Percentiles rank a stretch among this genome's conserved stretches.
These are phyloP conservation scores for Colletotrichum sp. DNA, from an alignment of 2,329 filamentous ascomycete species.

Conservation along the genomic window DNA sequence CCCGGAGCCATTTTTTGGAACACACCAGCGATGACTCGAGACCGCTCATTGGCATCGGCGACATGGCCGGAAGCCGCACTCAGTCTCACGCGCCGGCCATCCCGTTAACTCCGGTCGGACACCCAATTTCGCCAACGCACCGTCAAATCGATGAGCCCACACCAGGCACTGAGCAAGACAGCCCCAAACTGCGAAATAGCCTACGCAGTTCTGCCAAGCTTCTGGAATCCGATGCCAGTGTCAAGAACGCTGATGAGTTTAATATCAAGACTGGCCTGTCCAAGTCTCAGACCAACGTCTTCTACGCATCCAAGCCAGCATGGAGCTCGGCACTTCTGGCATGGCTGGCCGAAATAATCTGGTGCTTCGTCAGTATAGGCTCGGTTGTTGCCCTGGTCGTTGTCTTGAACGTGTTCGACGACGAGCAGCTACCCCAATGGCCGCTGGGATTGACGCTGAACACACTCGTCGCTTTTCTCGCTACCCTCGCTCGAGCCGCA, in stretches of 20 bases:
- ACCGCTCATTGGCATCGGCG: background rate
- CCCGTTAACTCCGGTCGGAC: background rate
- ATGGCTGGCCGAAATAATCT: background rate
- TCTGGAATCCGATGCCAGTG: background rate
- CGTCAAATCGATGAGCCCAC: background rate
- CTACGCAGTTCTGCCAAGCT: background rate
- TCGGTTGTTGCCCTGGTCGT: background rate
- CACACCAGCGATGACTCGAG: background rate
- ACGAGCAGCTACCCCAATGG: background rate
- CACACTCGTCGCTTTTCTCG: conserved; percentile 29
- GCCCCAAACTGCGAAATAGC: background rate
- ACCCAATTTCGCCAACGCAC: background rate
- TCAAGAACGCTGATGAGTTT: background rate
- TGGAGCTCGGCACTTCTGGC: background rate
- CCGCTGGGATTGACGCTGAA: conserved; percentile 30
- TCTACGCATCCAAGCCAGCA: background rate
- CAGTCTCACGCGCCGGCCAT: background rate
- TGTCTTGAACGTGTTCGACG: background rate
- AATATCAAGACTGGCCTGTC: background rate
- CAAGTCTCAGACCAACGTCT: conserved; percentile 18
- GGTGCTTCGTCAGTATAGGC: background rate
- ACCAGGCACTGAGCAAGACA: background rate
- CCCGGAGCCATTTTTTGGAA: background rate
- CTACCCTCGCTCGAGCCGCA: conserved; percentile 26
- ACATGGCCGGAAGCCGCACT: background rate